phyloP scores from a whole-genome alignment of 1,139 yeast species.

The Debaryomyces fabryi region DNA sequence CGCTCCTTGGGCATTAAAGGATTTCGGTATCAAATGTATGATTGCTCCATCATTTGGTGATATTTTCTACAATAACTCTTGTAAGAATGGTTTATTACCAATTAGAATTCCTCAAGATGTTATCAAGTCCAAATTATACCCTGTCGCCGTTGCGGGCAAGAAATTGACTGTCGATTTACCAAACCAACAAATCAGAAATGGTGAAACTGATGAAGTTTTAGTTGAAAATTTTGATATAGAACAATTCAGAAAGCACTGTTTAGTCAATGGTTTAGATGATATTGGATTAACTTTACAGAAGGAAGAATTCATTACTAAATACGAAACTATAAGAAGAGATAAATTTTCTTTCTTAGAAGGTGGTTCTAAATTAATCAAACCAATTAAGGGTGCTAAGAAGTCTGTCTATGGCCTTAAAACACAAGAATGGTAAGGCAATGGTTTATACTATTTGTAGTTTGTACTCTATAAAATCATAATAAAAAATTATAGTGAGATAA shows the following conservation, averaged over 20 bases:
- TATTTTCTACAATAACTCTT: constrained; percentile 94
- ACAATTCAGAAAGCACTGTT: constrained; percentile 90
- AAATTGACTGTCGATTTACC: constrained; percentile 81
- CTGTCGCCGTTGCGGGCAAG: constrained; percentile 75
- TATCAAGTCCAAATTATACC: constrained; percentile 70
- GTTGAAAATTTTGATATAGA: constrained; percentile 86
- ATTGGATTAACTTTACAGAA: constrained; percentile 94
- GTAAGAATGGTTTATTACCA: constrained; percentile 92
- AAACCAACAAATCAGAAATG: constrained; percentile 72
- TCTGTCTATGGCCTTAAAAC: constrained; percentile 68
- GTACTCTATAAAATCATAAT: background rate
- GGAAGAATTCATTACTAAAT: constrained; percentile 71
- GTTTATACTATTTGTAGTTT: background rate
- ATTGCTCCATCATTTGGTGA: constrained; percentile 99
- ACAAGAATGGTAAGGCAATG: constrained; percentile 67
- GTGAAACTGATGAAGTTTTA: constrained; percentile 69
- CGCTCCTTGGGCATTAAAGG: constrained; percentile 99
- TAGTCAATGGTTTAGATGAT: constrained; percentile 92
- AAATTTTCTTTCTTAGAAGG: constrained; percentile 91
- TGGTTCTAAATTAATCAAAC: constrained; percentile 68
- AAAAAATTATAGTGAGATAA: background rate
- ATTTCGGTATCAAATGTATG: constrained; percentile 92
- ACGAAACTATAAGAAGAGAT: constrained; percentile 74
- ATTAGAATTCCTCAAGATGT: constrained; percentile 80
- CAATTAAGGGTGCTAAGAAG: constrained; percentile 71